These are phyloP conservation scores for Sporothrix pallida DNA, from an alignment of 2,329 filamentous ascomycete species.

Conservation along the genomic window DNA sequence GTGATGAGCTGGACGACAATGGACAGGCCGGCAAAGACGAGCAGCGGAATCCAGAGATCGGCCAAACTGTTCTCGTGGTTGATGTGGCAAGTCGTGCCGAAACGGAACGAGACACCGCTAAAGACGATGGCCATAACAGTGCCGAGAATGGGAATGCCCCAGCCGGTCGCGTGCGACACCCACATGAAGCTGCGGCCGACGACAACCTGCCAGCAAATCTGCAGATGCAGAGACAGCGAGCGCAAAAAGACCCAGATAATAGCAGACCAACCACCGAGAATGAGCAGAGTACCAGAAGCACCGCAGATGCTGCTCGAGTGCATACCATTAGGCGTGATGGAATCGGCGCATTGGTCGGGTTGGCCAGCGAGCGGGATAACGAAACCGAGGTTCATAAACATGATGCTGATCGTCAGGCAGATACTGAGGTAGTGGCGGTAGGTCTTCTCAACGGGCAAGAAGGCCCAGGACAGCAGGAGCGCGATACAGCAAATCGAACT, in stretches of 20 bases:
- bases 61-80: conserved; percentile 84
- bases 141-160: conserved; percentile 80
- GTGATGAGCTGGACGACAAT: conserved; percentile 83
- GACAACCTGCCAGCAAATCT: conserved; percentile 96
- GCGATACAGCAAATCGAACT: conserved; percentile 75
- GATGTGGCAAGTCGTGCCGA: conserved; percentile 90
- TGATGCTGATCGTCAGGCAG: conserved; percentile 76
- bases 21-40: conserved; percentile 77
- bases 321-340: conserved; percentile 95
- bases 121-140: conserved; percentile 77
- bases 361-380: conserved; percentile 81
- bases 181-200: conserved; percentile 91
- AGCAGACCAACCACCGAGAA: conserved; percentile 83
- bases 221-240: conserved; percentile 88
- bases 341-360: conserved; percentile 83
- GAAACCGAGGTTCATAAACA: conserved; percentile 87
- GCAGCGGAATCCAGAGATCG: conserved; percentile 87
- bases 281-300: conserved; percentile 82
- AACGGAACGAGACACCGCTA: conserved; percentile 92
- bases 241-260: conserved; percentile 92
- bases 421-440: conserved; percentile 92
- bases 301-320: conserved; percentile 80
- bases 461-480: conserved; percentile 77
- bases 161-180: conserved; percentile 77
- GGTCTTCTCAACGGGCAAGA: conserved; percentile 85